Conservation (phyloP, 1,284 basidiomycete species). For the Cutaneotrichosporon spelunceum region DNA sequence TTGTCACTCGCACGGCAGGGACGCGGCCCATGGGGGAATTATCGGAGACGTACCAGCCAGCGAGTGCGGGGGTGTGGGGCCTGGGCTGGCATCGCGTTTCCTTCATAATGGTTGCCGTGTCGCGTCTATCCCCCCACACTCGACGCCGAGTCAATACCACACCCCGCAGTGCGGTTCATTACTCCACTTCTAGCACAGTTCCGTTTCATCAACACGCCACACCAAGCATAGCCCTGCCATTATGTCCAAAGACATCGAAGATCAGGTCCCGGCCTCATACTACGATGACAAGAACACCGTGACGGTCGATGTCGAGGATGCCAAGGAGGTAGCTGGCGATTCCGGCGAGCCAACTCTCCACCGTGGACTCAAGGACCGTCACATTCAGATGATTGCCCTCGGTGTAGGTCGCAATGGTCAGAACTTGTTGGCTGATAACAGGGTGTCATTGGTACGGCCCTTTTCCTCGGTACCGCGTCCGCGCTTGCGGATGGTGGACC, state of each 20-base stretch:
- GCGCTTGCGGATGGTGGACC: conserved; percentile 51
- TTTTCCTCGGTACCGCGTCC: conserved; percentile 21
- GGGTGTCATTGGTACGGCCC: conserved; percentile 24
- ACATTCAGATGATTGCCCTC: conserved; percentile 27
- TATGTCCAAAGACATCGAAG: background rate
- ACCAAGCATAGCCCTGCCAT: background rate
- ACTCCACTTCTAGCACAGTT: background rate
- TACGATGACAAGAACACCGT: background rate
- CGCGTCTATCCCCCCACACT: background rate
- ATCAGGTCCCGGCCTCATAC: background rate
- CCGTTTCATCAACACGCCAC: background rate
- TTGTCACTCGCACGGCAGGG: background rate
- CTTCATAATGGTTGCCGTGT: background rate
- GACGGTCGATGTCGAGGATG: background rate
- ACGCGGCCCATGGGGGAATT: background rate
- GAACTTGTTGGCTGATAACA: conserved; percentile 11
- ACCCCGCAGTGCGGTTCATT: background rate
- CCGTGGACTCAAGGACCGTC: conserved; percentile 25
- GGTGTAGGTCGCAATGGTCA: conserved; percentile 7
- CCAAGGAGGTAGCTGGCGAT: background rate
- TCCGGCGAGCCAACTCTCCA: conserved; percentile 11
- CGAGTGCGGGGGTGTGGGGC: background rate
- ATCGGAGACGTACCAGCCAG: background rate
- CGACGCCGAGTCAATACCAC: background rate
- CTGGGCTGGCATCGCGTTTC: background rate